Evolutionary conservation across 2,329 filamentous ascomycete species (phyloP).

Genomic region (Sporothrix mexicana): DNA sequence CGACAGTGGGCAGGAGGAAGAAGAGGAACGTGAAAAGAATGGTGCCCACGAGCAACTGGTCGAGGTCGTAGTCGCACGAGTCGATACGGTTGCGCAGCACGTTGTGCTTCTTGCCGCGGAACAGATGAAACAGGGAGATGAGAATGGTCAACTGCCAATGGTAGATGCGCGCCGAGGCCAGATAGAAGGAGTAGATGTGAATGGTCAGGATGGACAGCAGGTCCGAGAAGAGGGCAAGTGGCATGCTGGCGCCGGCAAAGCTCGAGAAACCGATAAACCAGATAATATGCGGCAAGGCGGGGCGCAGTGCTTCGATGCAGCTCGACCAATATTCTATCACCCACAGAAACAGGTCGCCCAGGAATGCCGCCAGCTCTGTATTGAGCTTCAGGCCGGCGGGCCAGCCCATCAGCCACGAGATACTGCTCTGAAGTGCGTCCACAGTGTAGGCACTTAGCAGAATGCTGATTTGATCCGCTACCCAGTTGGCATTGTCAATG

Average conservation of each 20-base stretch:
- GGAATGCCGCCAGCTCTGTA: constrained; percentile 87
- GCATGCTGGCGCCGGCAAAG: constrained; percentile 96
- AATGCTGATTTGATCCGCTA: constrained; percentile 77
- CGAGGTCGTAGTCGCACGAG: constrained; percentile 97
- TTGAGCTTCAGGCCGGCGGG: constrained; percentile 95
- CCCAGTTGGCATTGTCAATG: constrained; percentile 88
- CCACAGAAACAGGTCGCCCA: constrained; percentile 96
- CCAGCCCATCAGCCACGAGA: constrained; percentile 94
- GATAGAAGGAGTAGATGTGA: constrained; percentile 98
- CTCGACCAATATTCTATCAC: constrained; percentile 97
- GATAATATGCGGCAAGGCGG: constrained; percentile 82
- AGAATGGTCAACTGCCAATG: constrained; percentile 99
- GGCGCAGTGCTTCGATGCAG: constrained; percentile 77
- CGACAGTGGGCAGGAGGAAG: constrained; percentile 91
- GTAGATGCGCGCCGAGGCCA: constrained; percentile 94
- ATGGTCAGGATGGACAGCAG: constrained; percentile 88
- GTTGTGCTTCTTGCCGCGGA: constrained; percentile 97
- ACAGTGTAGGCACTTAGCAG: constrained; percentile 84
- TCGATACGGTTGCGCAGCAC: constrained; percentile 96
- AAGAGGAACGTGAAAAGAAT: constrained; percentile 95
- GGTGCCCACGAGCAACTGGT: constrained; percentile 93
- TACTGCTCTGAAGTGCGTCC: constrained; percentile 83
- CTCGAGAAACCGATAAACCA: constrained; percentile 93
- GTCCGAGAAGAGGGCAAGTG: constrained; percentile 93
- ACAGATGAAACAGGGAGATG: constrained; percentile 96